A percentile compares a stretch with the other conserved stretches of the same genome.
Conservation (phyloP, 371 early-diverging fungal species). For the Apophysomyces variabilis region DNA sequence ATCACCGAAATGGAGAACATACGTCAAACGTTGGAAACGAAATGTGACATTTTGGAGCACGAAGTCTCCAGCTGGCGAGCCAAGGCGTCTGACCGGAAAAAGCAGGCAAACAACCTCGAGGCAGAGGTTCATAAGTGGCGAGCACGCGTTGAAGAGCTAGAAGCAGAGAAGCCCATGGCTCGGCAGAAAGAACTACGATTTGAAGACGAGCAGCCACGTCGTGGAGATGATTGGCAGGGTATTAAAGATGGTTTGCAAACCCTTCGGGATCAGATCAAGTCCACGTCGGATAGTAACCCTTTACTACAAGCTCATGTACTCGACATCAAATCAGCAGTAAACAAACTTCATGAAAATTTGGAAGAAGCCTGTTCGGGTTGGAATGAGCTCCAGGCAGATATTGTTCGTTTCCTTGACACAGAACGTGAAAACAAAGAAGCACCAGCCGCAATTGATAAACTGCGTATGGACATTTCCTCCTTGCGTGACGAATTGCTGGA, state of each 20-base stretch:
- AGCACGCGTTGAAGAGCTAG: constrained; percentile 30
- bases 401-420: constrained; percentile 30
- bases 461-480: constrained; percentile 21
- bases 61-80: constrained; percentile 24
- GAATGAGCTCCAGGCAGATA: constrained; percentile 41
- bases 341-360: constrained; percentile 28
- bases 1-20: constrained; percentile 27
- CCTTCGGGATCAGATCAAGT: constrained; percentile 37
- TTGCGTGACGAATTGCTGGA: constrained; percentile 27
- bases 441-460: constrained; percentile 19
- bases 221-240: constrained; percentile 13
- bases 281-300: constrained; percentile 22
- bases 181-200: constrained; percentile 3
- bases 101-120: constrained; percentile 20
- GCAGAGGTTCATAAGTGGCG: constrained; percentile 25
- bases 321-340: constrained; percentile 37
- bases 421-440: constrained; percentile 19
- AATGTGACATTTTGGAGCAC: constrained; percentile 36
- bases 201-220: constrained; percentile 6
- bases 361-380: constrained; percentile 39
- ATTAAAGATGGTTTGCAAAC: constrained; percentile 42
- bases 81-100: constrained; percentile 27
- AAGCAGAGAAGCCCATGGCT: constrained; percentile 9
- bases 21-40: constrained; percentile 27
- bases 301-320: constrained; percentile 29